These are phyloP conservation scores for Boletus holoroseus DNA, from an alignment of 1,284 basidiomycete genomes.

Conservation along the genomic window DNA sequence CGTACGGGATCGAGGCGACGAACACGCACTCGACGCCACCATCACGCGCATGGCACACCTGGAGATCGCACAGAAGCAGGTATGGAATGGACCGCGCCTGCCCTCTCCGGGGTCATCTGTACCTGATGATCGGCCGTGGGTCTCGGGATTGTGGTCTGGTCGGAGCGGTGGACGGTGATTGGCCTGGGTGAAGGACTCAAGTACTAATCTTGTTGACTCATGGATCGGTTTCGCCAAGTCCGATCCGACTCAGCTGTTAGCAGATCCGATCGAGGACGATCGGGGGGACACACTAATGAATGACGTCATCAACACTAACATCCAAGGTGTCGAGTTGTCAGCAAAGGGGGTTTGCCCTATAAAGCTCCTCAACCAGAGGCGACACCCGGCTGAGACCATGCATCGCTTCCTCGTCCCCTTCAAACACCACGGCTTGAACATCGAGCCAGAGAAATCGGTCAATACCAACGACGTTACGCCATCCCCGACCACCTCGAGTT, in stretches of 20 bases:
- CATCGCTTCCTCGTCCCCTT: conserved; percentile 5
- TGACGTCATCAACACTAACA: conserved; percentile 5
- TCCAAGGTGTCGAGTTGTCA: background rate
- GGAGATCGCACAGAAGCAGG: no score
- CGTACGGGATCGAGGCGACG: background rate
- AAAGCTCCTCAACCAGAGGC: background rate
- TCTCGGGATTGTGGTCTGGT: background rate
- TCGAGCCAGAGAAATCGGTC: background rate
- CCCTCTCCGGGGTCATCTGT: background rate
- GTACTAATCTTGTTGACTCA: no score
- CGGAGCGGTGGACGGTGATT: background rate
- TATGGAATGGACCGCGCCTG: background rate
- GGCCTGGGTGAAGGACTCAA: conserved; percentile 7
- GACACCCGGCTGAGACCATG: conserved; percentile 14
- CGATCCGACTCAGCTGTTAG: background rate
- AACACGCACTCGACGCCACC: conserved; percentile 7
- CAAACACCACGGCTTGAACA: conserved; percentile 3
- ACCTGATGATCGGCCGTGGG: background rate
- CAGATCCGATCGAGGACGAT: background rate
- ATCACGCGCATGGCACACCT: conserved; percentile 5
- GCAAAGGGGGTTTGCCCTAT: background rate
- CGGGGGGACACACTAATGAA: background rate
- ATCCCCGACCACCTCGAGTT: background rate
- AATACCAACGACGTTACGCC: background rate
- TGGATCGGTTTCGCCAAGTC: background rate